Evolutionary conservation across 495 filamentous ascomycete species (phyloP).

Genomic region (Cryomyces antarcticus): DNA sequence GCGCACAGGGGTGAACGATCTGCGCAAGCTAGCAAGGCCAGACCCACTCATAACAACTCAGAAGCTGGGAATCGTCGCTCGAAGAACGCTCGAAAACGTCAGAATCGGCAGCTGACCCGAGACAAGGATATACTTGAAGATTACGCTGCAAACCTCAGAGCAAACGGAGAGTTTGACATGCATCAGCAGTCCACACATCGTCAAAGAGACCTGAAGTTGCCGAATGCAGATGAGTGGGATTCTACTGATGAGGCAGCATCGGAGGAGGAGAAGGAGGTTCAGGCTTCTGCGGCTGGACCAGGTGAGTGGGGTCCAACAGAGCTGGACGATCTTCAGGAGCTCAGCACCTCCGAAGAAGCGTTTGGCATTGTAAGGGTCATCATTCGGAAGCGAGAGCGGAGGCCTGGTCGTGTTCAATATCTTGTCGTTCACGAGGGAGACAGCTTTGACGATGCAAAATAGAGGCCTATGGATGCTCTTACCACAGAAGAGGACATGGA

Average conservation of each 20-base stretch:
- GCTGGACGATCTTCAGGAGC: constrained; percentile 24
- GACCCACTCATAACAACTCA: not conserved
- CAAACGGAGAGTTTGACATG: not conserved
- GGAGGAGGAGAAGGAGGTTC: not conserved
- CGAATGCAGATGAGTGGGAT: not conserved
- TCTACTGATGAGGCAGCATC: not conserved
- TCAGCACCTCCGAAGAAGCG: constrained; percentile 25
- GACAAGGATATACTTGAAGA: constrained; percentile 45
- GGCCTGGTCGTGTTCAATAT: constrained; percentile 25
- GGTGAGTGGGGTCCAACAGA: constrained; percentile 20
- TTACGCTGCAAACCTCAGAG: constrained; percentile 51
- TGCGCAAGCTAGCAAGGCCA: constrained; percentile 6
- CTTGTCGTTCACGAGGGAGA: constrained; percentile 27
- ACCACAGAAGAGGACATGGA: constrained; percentile 7
- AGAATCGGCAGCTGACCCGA: not conserved
- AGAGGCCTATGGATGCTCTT: constrained; percentile 22
- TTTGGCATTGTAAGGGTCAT: constrained; percentile 18
- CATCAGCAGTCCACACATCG: not conserved
- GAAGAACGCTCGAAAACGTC: not conserved
- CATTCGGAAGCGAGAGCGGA: constrained; percentile 22
- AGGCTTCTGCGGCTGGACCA: not conserved
- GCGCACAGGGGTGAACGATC: no score
- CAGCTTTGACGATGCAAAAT: constrained; percentile 26
- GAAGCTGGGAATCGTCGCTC: not conserved
- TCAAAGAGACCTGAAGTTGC: not conserved